Base-by-base conservation (phyloP, 345 rosid species). In the Geranium rotundifolium region DNA sequence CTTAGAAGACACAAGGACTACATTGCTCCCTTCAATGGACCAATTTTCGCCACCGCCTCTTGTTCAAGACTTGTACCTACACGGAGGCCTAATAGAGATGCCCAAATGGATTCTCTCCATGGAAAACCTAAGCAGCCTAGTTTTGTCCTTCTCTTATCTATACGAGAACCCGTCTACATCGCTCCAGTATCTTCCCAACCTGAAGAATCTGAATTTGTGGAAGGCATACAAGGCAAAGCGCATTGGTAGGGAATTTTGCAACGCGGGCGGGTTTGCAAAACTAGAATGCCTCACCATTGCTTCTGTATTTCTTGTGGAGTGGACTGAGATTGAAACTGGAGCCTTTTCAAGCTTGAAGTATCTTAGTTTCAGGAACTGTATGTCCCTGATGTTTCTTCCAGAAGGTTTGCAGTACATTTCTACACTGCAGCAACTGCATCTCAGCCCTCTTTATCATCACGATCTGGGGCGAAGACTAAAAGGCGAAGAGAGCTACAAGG, bases 1-100 rank as follows among this genome's bases (percentile, higher is more conserved):
- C 16, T 17, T 6, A 1, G 65, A 56, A 19, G 39, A 23, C 8
- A 31, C 46, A 23, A 0, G 4, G 1, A 1, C 6, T 0, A 0
- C 58, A 0, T 23, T 63, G 20, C 29, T 54, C 12, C 57, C 57
- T 17, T 54, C 57, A 18, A 49, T 58, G 13, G 63, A 58, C 19
- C 13, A 52, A 15, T 69, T 69, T 69, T 63, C 59, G 14, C 50
- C 50, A 4, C 50, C 50, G 14, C 50, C 50, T 41, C 50, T 41
- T 41, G 10, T 41, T 41, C 50, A 41, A 9, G 50, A 41, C 1
- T 13, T 41, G 50, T 41, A 41, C 50, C 14, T 41, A 1, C 9
- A 12, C 10, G 50, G 50, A 5, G 50, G 50, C 9, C 50, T 41
- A 41, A 13, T 41, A 4, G 50, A 41, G 14, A 41, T 41, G 7